Evolutionary conservation across 163 green algal genomes (phyloP), one percentile per base, ranked within the genome.

Genomic region (Scenedesmus sp.): DNA sequence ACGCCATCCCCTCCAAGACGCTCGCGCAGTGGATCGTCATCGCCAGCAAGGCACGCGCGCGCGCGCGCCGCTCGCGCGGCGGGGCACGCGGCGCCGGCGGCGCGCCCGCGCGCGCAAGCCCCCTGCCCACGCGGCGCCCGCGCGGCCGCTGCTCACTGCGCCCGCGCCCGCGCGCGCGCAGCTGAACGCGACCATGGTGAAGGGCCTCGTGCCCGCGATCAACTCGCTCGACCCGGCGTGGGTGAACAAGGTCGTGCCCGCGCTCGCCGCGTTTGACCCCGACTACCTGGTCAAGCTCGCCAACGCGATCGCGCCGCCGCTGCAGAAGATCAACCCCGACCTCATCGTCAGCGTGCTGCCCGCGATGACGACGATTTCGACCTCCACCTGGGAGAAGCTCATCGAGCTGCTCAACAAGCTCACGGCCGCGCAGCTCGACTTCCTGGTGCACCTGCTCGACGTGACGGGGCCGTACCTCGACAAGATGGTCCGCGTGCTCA

Each of bases 211-310:
- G 20, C 72, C 72, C 20, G 39, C 45, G 20, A 71, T 80, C 22
- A 24, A 17, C 39, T n/a, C 45, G 36, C 69, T 77, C 36, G 53
- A 77, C 53, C 28, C 69, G 4, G 22, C 42, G 26, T 77, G 69
- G 69, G 33, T 77, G 10, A 77, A 77, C 54, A 77, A 77, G 54
- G 69, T 77, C 53, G 69, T 77, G 39, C 69, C 69, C 36, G 69
- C 69, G 1, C 31, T 77, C 33, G 42, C 42, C n/a, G n/a, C 28
- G 53, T 4, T 77, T 15, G 20, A 45, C 14, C 39, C 69, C 26
- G 51, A 77, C 54, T 77, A 77, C 69, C 54, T 77, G 24, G 69
- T 67, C n/a, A 15, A 34, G 14, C 34, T 77, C 20, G 50, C 66
- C 1, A 57, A 28, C 15, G 69, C 69, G 24, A 77, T 77, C 36